Evolutionary conservation across 2,329 filamentous ascomycete species (phyloP).

Genomic region (Immersiporthe knoxdaviesiana): DNA sequence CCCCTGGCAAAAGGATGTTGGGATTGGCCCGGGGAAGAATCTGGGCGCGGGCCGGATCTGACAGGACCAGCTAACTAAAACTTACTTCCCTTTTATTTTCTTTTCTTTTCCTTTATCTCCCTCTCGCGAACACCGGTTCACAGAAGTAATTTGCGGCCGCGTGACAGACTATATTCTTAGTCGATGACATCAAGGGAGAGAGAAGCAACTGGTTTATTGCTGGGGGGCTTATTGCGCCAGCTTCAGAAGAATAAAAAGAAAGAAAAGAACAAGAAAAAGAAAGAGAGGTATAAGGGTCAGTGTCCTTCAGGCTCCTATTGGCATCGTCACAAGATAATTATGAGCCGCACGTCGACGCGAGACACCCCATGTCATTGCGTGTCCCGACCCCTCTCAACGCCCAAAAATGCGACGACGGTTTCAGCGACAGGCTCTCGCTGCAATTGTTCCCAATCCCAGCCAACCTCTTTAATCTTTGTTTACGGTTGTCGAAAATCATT

Average conservation of each 20-base stretch:
- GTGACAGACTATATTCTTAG: neutral
- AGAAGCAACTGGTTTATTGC: neutral
- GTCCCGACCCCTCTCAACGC: neutral
- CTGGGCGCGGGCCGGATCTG: slow-evolving; percentile 10
- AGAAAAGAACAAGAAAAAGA: neutral
- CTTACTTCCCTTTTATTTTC: too few species aligned
- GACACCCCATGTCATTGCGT: neutral
- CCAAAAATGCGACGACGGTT: neutral
- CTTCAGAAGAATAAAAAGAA: neutral
- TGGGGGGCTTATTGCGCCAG: neutral
- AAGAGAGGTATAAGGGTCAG: neutral
- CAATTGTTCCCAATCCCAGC: neutral
- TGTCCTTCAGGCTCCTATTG: neutral
- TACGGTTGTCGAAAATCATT: too few species aligned
- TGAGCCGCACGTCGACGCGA: neutral
- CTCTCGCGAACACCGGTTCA: neutral
- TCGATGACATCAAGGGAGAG: neutral
- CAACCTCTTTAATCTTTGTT: neutral
- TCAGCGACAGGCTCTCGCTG: neutral
- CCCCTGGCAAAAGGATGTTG: neutral
- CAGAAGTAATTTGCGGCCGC: neutral
- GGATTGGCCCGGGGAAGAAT: slow-evolving; percentile 9
- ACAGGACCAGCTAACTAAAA: neutral
- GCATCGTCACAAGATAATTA: neutral
- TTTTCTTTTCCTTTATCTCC: too few species aligned